phyloP scores from a whole-genome alignment of 805 yeast species.

The Brettanomyces nanus region DNA sequence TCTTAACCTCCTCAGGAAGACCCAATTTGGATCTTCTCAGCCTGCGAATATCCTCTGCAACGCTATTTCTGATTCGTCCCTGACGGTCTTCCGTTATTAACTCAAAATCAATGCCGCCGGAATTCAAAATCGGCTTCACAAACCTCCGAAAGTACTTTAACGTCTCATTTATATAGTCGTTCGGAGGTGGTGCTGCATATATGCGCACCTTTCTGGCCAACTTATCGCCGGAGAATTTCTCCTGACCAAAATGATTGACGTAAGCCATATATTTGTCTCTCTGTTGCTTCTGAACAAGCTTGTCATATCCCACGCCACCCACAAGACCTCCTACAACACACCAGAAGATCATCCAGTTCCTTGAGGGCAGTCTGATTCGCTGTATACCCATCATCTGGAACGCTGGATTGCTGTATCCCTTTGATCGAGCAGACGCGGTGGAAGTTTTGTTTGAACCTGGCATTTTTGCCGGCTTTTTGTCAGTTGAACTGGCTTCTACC shows the following conservation, averaged over 20 bases:
- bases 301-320: slow-evolving; percentile 79
- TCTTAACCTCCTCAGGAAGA: slow-evolving; percentile 11
- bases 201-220: slow-evolving; percentile 72
- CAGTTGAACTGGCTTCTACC: no score
- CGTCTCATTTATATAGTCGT: slow-evolving; percentile 74
- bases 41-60: slow-evolving; percentile 75
- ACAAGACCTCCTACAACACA: slow-evolving; percentile 52
- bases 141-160: slow-evolving; percentile 66
- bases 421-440: no score
- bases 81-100: slow-evolving; percentile 71
- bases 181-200: slow-evolving; percentile 95
- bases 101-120: slow-evolving; percentile 81
- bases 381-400: slow-evolving; percentile 80
- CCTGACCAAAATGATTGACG: slow-evolving; percentile 48
- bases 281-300: slow-evolving; percentile 57
- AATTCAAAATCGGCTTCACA: slow-evolving; percentile 76
- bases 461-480: slow-evolving; percentile 3
- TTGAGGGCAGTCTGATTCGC: slow-evolving; percentile 66
- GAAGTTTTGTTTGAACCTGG: no score
- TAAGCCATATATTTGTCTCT: slow-evolving; percentile 55
- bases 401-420: slow-evolving; percentile 29
- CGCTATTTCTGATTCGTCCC: slow-evolving; percentile 76
- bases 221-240: slow-evolving; percentile 34
- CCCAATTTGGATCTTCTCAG: slow-evolving; percentile 43
- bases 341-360: slow-evolving; percentile 94